Evolutionary conservation across 495 filamentous ascomycete species (phyloP).

Genomic region (Podospora conica): DNA sequence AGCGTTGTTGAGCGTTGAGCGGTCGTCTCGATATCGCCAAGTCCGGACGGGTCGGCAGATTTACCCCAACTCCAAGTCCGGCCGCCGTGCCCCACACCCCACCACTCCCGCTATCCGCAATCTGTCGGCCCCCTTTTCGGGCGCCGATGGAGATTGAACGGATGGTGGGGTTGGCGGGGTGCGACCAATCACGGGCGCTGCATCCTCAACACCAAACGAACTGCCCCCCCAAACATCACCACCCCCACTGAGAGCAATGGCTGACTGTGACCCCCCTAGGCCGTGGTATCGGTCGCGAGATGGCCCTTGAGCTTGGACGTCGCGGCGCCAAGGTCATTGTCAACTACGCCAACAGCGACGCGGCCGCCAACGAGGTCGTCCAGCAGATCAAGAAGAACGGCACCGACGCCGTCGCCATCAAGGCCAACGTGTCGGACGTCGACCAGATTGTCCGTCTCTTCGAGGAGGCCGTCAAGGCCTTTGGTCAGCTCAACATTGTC

Average conservation of each 20-base stretch:
- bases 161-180: not conserved
- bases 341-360: constrained; percentile 64
- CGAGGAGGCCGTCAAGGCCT: constrained; percentile 54
- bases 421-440: constrained; percentile 71
- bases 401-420: constrained; percentile 56
- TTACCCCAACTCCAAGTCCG: constrained; percentile 35
- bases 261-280: constrained; percentile 29
- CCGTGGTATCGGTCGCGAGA: constrained; percentile 70
- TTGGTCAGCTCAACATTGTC: constrained; percentile 64
- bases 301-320: constrained; percentile 69
- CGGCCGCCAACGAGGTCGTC: constrained; percentile 57
- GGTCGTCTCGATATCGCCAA: not conserved
- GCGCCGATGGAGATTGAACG: not conserved
- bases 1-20: too few species aligned
- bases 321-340: constrained; percentile 70
- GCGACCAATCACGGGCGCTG: not conserved
- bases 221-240: not conserved
- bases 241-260: not conserved
- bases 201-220: not conserved
- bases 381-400: constrained; percentile 52
- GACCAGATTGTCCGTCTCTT: constrained; percentile 47
- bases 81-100: constrained; percentile 19
- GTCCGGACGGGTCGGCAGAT: constrained; percentile 16
- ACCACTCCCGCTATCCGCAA: constrained; percentile 1
- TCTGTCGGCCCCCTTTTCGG: constrained; percentile 3